These are phyloP conservation scores for Sporisorium iseilematis-ciliati DNA, from an alignment of 1,284 basidiomycete species.

Conservation along the genomic window DNA sequence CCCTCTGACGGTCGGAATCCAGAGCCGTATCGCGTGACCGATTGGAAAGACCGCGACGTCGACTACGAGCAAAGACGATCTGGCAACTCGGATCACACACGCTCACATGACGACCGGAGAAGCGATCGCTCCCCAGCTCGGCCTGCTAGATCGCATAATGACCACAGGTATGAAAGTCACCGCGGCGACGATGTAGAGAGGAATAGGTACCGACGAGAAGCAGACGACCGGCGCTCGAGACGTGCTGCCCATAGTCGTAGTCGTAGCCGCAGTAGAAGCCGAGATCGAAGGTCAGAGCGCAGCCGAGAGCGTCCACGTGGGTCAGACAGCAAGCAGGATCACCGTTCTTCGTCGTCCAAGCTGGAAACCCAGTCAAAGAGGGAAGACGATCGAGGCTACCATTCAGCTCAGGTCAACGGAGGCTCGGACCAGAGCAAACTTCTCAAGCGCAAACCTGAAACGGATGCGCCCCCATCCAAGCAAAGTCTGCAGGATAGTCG, in stretches of 20 bases:
- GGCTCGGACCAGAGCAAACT: constrained; percentile 5
- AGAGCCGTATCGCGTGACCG: neutral
- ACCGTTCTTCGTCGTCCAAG: neutral
- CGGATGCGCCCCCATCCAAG: neutral
- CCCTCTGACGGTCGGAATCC: neutral
- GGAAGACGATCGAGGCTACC: constrained; percentile 7
- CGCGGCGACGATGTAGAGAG: constrained; percentile 1
- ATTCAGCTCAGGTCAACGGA: constrained; percentile 6
- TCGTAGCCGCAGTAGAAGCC: constrained; percentile 2
- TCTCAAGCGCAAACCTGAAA: constrained; percentile 7
- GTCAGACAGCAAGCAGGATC: neutral
- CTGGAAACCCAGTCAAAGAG: neutral
- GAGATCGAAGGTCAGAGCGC: constrained; percentile 20
- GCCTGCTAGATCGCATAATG: neutral
- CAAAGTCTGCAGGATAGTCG: neutral
- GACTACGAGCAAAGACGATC: neutral
- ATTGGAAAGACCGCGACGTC: neutral
- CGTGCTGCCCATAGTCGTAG: neutral
- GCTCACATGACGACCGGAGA: constrained; percentile 2
- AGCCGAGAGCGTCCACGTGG: constrained; percentile 17
- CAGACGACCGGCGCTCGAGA: neutral
- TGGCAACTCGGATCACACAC: neutral
- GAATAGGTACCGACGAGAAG: neutral
- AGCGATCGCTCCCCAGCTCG: constrained; percentile 11
- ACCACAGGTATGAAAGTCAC: constrained; percentile 3